These are phyloP conservation scores for Emmonsia crescens DNA, from an alignment of 2,329 filamentous ascomycete species.

Conservation along the genomic window DNA sequence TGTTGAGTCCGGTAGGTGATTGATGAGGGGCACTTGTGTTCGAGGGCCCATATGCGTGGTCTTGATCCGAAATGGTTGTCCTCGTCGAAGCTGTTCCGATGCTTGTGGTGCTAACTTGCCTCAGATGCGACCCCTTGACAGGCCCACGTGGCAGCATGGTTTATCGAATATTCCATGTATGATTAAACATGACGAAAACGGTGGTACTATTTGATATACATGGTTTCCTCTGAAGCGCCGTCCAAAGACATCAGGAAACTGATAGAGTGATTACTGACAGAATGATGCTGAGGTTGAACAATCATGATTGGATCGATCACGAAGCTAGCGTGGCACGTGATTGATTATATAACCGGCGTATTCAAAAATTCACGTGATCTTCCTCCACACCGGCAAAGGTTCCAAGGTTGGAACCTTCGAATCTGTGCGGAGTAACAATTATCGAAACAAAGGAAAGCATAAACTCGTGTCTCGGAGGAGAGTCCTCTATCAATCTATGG, in stretches of 20 bases:
- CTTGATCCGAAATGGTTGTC: slow-evolving; percentile 21
- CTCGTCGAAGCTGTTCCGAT: slow-evolving; percentile 25
- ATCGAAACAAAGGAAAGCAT: background rate
- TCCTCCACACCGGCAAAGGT: too few relatives aligned
- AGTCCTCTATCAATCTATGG: too few relatives aligned
- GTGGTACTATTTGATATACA: background rate
- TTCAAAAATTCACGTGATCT: too few relatives aligned
- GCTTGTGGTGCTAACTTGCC: slow-evolving; percentile 32
- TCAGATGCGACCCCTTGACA: slow-evolving; percentile 30
- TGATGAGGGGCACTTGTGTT: slow-evolving; percentile 19
- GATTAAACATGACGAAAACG: background rate
- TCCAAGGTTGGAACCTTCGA: too few relatives aligned
- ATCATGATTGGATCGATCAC: background rate
- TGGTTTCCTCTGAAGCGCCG: background rate
- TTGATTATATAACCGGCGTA: too few relatives aligned
- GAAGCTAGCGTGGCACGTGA: too few relatives aligned
- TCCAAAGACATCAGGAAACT: background rate
- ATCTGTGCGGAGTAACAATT: too few relatives aligned
- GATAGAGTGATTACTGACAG: background rate
- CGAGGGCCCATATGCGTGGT: slow-evolving; percentile 14
- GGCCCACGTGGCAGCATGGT: slow-evolving; percentile 31
- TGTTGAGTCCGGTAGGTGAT: slow-evolving; percentile 20
- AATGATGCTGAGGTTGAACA: background rate
- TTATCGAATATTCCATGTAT: slow-evolving; percentile 1
- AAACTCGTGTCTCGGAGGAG: background rate